phyloP scores from a whole-genome alignment of 495 filamentous ascomycete genomes.

The Pyronema domesticum region DNA sequence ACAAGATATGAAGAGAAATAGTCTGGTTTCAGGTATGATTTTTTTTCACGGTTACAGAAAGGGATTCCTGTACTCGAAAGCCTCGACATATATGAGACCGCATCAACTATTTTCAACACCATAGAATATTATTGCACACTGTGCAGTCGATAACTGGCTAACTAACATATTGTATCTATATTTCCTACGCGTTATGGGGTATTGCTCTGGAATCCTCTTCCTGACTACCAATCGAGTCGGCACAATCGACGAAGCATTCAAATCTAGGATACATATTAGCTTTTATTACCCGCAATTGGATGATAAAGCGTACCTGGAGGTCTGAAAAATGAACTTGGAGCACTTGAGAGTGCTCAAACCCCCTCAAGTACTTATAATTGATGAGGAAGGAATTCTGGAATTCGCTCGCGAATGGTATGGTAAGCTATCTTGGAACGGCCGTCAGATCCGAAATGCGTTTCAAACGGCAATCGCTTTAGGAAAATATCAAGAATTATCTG shows the following conservation, averaged over 20 bases:
- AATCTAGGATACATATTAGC: constrained; percentile 32
- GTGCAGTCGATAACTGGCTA: too few relatives aligned
- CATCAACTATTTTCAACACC: too few relatives aligned
- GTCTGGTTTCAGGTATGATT: constrained; percentile 28
- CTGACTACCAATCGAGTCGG: constrained; percentile 40
- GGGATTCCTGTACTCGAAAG: too few relatives aligned
- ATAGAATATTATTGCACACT: too few relatives aligned
- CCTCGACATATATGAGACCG: too few relatives aligned
- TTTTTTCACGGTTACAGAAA: too few relatives aligned
- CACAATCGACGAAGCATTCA: constrained; percentile 33
- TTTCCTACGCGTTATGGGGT: constrained; percentile 40
- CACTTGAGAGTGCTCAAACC: too few relatives aligned
- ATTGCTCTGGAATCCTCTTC: constrained; percentile 41
- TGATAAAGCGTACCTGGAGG: not conserved
- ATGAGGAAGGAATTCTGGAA: not conserved
- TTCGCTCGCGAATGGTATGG: constrained; percentile 3
- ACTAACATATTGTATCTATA: constrained; percentile 16
- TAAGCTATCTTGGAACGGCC: constrained; percentile 10
- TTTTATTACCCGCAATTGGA: constrained; percentile 31
- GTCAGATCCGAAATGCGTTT: constrained; percentile 17
- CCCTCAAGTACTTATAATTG: constrained; percentile 1
- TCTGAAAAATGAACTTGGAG: constrained; percentile 8
- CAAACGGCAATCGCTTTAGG: constrained; percentile 13
- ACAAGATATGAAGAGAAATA: constrained; percentile 32
- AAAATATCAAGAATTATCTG: too few relatives aligned